Percentiles rank a stretch among this genome's conserved stretches.
Evolutionary conservation across 306 rosid genomes (phyloP).

Genomic region (Canavalia ensiformis): DNA sequence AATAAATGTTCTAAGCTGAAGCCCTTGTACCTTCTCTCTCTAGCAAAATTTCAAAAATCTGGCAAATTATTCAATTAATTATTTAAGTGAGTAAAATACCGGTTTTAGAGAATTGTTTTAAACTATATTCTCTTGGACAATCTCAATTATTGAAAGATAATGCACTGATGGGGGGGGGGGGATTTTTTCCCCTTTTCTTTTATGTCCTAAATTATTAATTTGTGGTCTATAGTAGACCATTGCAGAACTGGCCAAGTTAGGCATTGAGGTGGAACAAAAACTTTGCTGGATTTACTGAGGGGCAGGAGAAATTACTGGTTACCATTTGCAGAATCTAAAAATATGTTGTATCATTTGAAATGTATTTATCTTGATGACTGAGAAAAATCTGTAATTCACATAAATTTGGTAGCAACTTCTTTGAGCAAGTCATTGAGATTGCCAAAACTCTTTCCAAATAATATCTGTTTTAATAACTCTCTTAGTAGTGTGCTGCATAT

Average conservation of each 20-base stretch:
- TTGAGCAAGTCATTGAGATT: background rate
- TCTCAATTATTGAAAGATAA: background rate
- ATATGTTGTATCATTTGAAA: background rate
- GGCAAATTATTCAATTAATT: background rate
- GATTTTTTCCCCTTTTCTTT: background rate
- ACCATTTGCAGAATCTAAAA: background rate
- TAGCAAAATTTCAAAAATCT: background rate
- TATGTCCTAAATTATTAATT: slow-evolving; percentile 9
- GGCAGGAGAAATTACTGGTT: background rate
- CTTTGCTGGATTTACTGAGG: background rate
- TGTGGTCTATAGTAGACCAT: slow-evolving; percentile 9
- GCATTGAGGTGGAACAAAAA: background rate
- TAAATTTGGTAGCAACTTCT: background rate
- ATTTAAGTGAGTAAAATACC: background rate
- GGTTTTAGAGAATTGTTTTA: slow-evolving; percentile 2
- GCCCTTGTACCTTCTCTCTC: background rate
- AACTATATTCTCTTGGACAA: slow-evolving; percentile 29
- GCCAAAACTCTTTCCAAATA: background rate
- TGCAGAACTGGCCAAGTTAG: background rate
- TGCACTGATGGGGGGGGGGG: background rate
- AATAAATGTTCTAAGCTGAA: background rate
- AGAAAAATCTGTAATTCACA: background rate
- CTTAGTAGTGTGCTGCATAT: background rate
- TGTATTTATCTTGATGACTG: background rate
- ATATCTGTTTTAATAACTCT: slow-evolving; percentile 6